Evolutionary conservation across 495 filamentous ascomycete genomes (phyloP).

Genomic region (Podospora pseudocomata): DNA sequence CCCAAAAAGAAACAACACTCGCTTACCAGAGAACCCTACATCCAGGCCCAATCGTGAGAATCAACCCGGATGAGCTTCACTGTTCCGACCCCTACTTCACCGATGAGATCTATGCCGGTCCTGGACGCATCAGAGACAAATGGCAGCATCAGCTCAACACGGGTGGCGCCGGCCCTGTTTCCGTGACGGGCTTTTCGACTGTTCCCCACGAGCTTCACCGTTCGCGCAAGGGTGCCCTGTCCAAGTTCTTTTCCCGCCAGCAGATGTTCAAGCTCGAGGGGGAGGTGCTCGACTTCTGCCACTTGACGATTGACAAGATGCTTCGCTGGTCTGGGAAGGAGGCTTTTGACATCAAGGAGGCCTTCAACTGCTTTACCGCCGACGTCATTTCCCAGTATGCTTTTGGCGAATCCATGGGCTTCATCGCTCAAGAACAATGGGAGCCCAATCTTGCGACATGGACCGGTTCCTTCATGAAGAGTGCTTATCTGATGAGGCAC

Average conservation of each 20-base stretch:
- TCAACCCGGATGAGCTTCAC: slow-evolving; percentile 38
- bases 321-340: slow-evolving; percentile 6
- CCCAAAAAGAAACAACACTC: not conserved
- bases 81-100: slow-evolving; percentile 28
- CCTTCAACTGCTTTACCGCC: slow-evolving; percentile 32
- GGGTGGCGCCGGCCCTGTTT: slow-evolving; percentile 19
- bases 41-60: slow-evolving; percentile 37
- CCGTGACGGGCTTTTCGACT: slow-evolving; percentile 44
- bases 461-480: slow-evolving; percentile 29
- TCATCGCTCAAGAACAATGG: slow-evolving; percentile 28
- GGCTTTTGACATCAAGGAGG: slow-evolving; percentile 24
- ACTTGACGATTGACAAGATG: slow-evolving; percentile 19
- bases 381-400: slow-evolving; percentile 32
- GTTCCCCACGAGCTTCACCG: slow-evolving; percentile 45
- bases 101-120: slow-evolving; percentile 35
- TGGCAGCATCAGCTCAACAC: slow-evolving; percentile 24
- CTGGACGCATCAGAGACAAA: slow-evolving; percentile 32
- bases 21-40: not conserved
- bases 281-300: slow-evolving; percentile 27
- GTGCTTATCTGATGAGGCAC: slow-evolving; percentile 32
- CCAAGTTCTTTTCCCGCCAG: slow-evolving; percentile 43
- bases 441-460: slow-evolving; percentile 28
- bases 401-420: slow-evolving; percentile 31
- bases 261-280: slow-evolving; percentile 35
- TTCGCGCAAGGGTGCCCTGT: slow-evolving; percentile 37